Base-by-base conservation (phyloP, 768 basidiomycete genomes). In the Terana coerulea region DNA sequence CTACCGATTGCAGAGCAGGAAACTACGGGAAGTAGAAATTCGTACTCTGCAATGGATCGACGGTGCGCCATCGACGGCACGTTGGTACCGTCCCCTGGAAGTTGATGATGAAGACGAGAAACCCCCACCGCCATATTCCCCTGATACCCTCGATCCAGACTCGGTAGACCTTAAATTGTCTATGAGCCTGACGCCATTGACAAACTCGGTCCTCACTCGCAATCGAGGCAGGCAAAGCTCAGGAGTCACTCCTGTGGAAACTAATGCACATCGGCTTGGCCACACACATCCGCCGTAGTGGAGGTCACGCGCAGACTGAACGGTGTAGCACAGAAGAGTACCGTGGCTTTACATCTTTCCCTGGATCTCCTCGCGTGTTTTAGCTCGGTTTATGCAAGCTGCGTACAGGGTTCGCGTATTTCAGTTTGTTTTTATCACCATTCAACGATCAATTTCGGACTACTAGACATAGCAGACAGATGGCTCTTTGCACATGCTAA, bases 41-140 rank as follows among this genome's bases (percentile, higher is more conserved):
- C 76, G 77, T 42, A 76, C 79, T 17, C 63, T 91, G 56, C 79
- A 79, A 53, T 86, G 83, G 77, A 77, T 91, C 42, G 89, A 91
- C 62, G 84, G 88, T 8, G 69, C 75, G 43, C 69, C 74, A 34
- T 76, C 81, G 29, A 78, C 81, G 55, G 69, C 78, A 33, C 80
- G 81, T n/a, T 86, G 84, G 84, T 72, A 72, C 11, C 69, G 73
- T 53, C 70, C 75, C 8, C 59, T 73, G 61, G 61, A 72, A 51
- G 59, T 61, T 48, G 77, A 74, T 10, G 73, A 72, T 6, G 71
- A 71, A 21, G 65, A 66, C n/a, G 64, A 66, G 35, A 66, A 65
- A 28, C 40, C 42, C 8, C 52, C 67, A 8, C 58, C 67, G 6
- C 57, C 64, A 29, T 67, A 67, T 15, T 53, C 63, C n/a, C 33